Evolutionary conservation across 208 protist genomes (phyloP), one percentile per base, ranked within the genome.

Genomic region (Leishmania aethiopica): DNA sequence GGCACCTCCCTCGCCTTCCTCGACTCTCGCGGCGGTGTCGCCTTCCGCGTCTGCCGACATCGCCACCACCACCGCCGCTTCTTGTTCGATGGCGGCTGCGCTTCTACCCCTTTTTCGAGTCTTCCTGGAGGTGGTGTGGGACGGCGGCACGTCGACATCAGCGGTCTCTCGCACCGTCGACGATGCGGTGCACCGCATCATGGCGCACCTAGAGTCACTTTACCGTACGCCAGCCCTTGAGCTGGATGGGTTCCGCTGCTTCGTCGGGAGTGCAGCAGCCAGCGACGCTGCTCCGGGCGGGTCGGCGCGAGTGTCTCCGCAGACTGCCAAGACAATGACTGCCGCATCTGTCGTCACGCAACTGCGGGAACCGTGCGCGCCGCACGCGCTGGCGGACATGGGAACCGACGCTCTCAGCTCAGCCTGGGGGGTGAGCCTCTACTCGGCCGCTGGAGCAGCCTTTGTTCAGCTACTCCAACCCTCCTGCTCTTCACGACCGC

Each of bases 71-170:
- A 57, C 35, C 10, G 0, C 45, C 32, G 32, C 55, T 28, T 82
- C 72, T 53, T 37, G 45, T 25, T 83, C 83, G 10, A 40, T 86
- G 4, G 72, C 49, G 40, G 59, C 47, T 3, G 74, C 64, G 13
- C 10, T 86, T n/a, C 37, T 10, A 2, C 78, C 78, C 8, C 42
- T 86, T 47, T 82, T 67, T 32, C 74, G 72, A 2, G 2, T 86
- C n/a, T 83, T 86, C 17, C 4, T 86, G 6, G 83, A 82, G 37
- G 78, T 83, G 3, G 83, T 86, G 25, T 79, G 75, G 60, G 69
- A 62, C 8, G 47, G 8, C 25, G 71, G 53, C 13, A 17, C 64
- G 28, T 3, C 47, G 35, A 28, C 67, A 19, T 28, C 57, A 1
- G 15, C 64, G 49, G 47, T 57, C 8, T 35, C 32, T 3, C 59